Evolutionary conservation across 2,329 filamentous ascomycete species (phyloP).

Genomic region (Ophiocordyceps camponoti-saundersi): DNA sequence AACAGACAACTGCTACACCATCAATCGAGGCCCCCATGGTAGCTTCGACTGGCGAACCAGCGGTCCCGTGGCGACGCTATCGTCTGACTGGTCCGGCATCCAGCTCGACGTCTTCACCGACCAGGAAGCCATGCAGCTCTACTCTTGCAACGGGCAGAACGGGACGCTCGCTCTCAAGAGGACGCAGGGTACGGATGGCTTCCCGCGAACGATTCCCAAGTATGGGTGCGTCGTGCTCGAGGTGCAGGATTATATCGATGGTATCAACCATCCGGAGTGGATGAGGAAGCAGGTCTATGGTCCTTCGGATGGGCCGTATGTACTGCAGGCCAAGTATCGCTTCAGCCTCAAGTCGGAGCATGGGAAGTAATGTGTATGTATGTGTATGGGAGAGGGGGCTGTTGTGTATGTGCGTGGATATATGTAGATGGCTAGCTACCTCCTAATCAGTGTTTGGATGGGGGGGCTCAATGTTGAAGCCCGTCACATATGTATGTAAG

Average conservation of each 20-base stretch:
- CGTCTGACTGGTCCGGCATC: conserved; percentile 66
- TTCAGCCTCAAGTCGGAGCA: conserved; percentile 29
- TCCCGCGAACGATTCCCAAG: conserved; percentile 48
- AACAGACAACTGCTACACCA: conserved; percentile 49
- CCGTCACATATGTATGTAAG: neutral
- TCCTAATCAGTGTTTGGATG: too few relatives aligned
- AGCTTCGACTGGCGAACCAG: conserved; percentile 46
- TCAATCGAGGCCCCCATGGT: conserved; percentile 41
- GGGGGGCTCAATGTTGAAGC: too few relatives aligned
- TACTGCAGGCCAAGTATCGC: conserved; percentile 42
- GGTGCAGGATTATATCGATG: conserved; percentile 87
- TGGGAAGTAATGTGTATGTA: neutral
- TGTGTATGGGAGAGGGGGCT: neutral
- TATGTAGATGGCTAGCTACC: too few relatives aligned
- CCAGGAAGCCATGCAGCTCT: conserved; percentile 79
- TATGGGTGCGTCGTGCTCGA: conserved; percentile 84
- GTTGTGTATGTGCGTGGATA: neutral
- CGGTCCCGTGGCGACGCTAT: conserved; percentile 47
- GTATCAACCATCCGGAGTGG: conserved; percentile 85
- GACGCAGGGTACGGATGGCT: conserved; percentile 42
- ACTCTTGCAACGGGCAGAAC: conserved; percentile 65
- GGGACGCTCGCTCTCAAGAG: conserved; percentile 52
- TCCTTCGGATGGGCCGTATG: conserved; percentile 41
- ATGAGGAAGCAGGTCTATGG: conserved; percentile 48
- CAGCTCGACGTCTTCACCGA: conserved; percentile 66